These are phyloP conservation scores for Echites panduratus DNA, from an alignment of 257 asterid genomes.

Conservation along the genomic window DNA sequence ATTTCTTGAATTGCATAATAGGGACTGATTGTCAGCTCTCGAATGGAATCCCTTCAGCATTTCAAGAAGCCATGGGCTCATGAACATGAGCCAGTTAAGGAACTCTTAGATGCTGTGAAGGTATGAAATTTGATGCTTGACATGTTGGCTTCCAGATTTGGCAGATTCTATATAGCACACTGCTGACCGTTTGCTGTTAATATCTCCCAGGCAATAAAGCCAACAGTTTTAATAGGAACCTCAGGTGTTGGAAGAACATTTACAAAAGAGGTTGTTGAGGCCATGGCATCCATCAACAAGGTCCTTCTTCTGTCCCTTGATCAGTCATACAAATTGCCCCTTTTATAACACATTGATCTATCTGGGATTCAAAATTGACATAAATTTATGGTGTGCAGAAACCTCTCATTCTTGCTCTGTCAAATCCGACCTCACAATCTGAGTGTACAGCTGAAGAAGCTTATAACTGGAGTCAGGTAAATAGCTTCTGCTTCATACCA, in stretches of 20 bases:
- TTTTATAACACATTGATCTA: neutral
- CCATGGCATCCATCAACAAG: slow-evolving; percentile 84
- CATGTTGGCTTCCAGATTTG: neutral
- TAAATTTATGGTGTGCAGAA: slow-evolving; percentile 35
- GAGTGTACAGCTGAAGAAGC: slow-evolving; percentile 98
- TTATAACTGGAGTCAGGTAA: slow-evolving; percentile 78
- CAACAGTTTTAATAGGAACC: slow-evolving; percentile 82
- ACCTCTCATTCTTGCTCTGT: slow-evolving; percentile 80
- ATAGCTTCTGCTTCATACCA: neutral
- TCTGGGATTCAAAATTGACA: slow-evolving; percentile 13
- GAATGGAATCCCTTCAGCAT: slow-evolving; percentile 83
- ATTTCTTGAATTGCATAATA: slow-evolving; percentile 20
- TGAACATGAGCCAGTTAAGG: slow-evolving; percentile 67
- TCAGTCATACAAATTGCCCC: neutral
- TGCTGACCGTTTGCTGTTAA: slow-evolving; percentile 7
- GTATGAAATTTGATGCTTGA: slow-evolving; percentile 30
- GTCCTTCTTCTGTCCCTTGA: slow-evolving; percentile 24
- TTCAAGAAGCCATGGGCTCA: slow-evolving; percentile 91
- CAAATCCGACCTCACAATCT: slow-evolving; percentile 89
- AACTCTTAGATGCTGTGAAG: slow-evolving; percentile 72
- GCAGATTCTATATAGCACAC: neutral
- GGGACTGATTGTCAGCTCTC: slow-evolving; percentile 77
- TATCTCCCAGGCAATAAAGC: slow-evolving; percentile 59
- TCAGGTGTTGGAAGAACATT: slow-evolving; percentile 85
- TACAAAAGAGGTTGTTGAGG: slow-evolving; percentile 70